Evolutionary conservation across 331 rosid species (phyloP), one percentile per base, ranked within the genome.

Genomic region (Malus hybrid): DNA sequence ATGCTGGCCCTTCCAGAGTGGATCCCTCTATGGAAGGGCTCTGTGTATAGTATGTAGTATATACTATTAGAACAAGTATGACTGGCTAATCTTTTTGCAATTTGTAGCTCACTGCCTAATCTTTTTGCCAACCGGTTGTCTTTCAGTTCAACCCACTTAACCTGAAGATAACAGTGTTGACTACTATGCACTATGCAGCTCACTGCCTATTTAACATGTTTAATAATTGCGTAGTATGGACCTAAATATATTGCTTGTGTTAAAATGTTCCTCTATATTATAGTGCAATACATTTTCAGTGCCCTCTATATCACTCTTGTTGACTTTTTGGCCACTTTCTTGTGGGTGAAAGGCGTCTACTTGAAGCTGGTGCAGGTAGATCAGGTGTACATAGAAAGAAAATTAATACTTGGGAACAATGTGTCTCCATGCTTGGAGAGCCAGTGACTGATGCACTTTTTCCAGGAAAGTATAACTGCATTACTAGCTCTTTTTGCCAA

Each of bases 401-500:
- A 50, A 66, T 74, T 64, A 85, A 58, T 67, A 74, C 82, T 57
- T 79, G 77, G 85, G 87, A 82, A 67, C 89, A 75, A 10, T 58
- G 62, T 68, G 65, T 82, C 55, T 84, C 86, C 58, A 42, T 82
- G 19, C 68, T 83, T 39, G 75, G 85, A 20, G 89, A 87, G 73
- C 84, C 83, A 24, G 75, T 78, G 69, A 26, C 75, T n/a, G 81
- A 65, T 42, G 70, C 87, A 55, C 68, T 79, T 67, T 78, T 61
- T 66, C 62, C 55, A 57, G 70, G 74, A 42, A 84, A 65, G 55
- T 79, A 66, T 56, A 72, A 66, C 42, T 79, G 89, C 80, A 68
- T 78, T 50, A 82, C 93, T 76, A 86, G 96, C 84, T 87, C 88
- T 67, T 81, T 80, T 77, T 74, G 78, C 82, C 86, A 72, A 28